Evolutionary conservation across 148 eudicot genomes (phyloP), one percentile per base, ranked within the genome.

Genomic region (Suaeda aralocaspica): DNA sequence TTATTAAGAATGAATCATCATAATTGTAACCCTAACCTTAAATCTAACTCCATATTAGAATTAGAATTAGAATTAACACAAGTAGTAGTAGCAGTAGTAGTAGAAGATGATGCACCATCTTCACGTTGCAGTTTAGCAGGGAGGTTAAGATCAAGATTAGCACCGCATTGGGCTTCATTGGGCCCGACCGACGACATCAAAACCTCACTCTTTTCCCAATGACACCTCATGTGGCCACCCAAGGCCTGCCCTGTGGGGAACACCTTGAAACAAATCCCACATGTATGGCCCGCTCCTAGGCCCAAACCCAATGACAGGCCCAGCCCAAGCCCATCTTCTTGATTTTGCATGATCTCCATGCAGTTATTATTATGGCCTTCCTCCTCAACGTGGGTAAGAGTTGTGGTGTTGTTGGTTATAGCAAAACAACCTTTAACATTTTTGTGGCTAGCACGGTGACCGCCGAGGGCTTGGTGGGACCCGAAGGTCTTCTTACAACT

Each of bases 391-490:
- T n/a, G 10, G 26, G 44, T 1, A 5, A 11, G 4, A 9, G 3
- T n/a, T 16, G 44, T 5, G 9, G 12, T 5, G 14, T 10, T 39
- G 21, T 59, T 49, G 36, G 68, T 81, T 18, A 72, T 85, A 2
- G 95, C 95, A 33, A 84, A 87, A 68, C 95, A 89, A 10, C 95
- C 97, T 78, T 89, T 92, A 26, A 92, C 97, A 30, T 92, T 92
- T 84, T 89, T 92, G 78, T 89, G 95, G 45, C 86, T 92, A 0
- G 97, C 95, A 75, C 96, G 83, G 79, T 92, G 96, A 7, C 98
- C 98, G 7, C 98, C 98, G 44, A 92, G 45, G 0, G 96, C 96
- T 77, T 93, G 98, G 74, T 85, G 96, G 6, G 96, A 82, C 59
- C 85, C 84, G 26, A 90, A 93, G 60, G 87, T 89, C 69, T 90